Evolutionary conservation across 1,284 basidiomycete genomes (phyloP).

Genomic region (Tremellales sp.): DNA sequence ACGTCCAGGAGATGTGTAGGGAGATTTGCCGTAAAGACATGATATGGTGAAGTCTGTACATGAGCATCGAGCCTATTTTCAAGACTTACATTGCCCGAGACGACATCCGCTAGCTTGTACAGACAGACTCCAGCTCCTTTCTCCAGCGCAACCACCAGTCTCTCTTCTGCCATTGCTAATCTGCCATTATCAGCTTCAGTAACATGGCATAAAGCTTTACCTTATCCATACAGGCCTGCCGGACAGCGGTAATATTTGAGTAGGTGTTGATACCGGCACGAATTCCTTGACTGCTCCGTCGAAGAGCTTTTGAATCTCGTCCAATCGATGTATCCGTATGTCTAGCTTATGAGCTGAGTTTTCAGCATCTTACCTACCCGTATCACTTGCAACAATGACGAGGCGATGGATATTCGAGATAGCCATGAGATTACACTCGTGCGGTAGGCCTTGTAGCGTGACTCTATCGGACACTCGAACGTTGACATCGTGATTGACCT

Average conservation of each 20-base stretch:
- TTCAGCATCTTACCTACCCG: slow-evolving; percentile 23
- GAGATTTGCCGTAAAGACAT: slow-evolving; percentile 34
- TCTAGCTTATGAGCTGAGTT: slow-evolving; percentile 17
- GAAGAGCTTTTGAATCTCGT: slow-evolving; percentile 28
- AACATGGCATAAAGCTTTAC: slow-evolving; percentile 19
- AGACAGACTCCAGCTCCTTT: slow-evolving; percentile 29
- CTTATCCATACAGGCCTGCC: slow-evolving; percentile 45
- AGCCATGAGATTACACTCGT: slow-evolving; percentile 46
- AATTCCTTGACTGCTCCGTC: slow-evolving; percentile 33
- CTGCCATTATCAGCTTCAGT: slow-evolving; percentile 14
- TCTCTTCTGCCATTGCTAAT: slow-evolving; percentile 39
- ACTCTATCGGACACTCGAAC: slow-evolving; percentile 42
- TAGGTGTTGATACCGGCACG: slow-evolving; percentile 19
- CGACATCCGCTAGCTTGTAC: slow-evolving; percentile 33
- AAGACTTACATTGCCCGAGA: slow-evolving; percentile 38
- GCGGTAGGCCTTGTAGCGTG: slow-evolving; percentile 38
- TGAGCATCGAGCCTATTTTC: slow-evolving; percentile 1
- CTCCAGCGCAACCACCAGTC: slow-evolving; percentile 34
- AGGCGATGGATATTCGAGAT: slow-evolving; percentile 45
- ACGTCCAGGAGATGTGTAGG: slow-evolving; percentile 42
- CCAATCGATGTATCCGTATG: slow-evolving; percentile 38
- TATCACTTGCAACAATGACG: slow-evolving; percentile 45
- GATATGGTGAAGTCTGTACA: slow-evolving; percentile 34
- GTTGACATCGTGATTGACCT: slow-evolving; percentile 46
- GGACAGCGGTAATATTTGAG: slow-evolving; percentile 26